Percentiles rank a stretch among this genome's conserved stretches.
These are phyloP conservation scores for Neofusicoccum laricinum DNA, from an alignment of 2,329 filamentous ascomycete genomes.

Conservation along the genomic window DNA sequence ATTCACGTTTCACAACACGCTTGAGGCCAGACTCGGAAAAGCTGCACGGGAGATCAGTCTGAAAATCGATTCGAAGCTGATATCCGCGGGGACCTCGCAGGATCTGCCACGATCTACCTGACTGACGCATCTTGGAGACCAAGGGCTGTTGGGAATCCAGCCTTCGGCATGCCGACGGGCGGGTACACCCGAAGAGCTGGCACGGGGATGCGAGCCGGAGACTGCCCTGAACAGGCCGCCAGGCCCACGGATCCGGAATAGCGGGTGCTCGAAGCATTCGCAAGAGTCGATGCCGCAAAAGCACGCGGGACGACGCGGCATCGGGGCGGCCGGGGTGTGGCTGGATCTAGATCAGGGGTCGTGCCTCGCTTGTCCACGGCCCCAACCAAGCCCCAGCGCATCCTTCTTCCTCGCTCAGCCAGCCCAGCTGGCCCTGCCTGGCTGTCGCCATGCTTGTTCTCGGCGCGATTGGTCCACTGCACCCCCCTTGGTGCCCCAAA, in stretches of 20 bases:
- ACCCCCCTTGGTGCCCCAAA: background rate
- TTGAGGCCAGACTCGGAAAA: background rate
- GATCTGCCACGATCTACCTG: background rate
- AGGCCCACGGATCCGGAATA: background rate
- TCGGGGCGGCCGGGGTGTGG: background rate
- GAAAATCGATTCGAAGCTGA: too few species aligned
- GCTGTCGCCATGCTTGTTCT: background rate
- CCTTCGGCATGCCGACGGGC: background rate
- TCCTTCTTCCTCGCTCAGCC: background rate
- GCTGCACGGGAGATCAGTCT: too few species aligned
- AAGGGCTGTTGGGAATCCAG: background rate
- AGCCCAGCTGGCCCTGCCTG: background rate
- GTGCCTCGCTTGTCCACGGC: background rate
- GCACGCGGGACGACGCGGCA: background rate
- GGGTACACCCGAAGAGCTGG: background rate
- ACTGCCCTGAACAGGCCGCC: background rate
- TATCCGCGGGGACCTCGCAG: too few species aligned
- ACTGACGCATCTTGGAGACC: background rate
- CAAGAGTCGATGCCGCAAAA: background rate
- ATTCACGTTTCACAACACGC: background rate
- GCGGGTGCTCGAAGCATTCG: background rate
- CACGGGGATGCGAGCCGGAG: background rate
- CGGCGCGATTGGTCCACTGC: background rate
- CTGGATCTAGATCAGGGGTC: conserved; percentile 8
- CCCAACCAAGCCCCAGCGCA: background rate